A percentile compares a stretch with the other conserved stretches of the same genome.
Evolutionary conservation across 805 yeast genomes (phyloP).

Genomic region (Lipomyces anomalus): DNA sequence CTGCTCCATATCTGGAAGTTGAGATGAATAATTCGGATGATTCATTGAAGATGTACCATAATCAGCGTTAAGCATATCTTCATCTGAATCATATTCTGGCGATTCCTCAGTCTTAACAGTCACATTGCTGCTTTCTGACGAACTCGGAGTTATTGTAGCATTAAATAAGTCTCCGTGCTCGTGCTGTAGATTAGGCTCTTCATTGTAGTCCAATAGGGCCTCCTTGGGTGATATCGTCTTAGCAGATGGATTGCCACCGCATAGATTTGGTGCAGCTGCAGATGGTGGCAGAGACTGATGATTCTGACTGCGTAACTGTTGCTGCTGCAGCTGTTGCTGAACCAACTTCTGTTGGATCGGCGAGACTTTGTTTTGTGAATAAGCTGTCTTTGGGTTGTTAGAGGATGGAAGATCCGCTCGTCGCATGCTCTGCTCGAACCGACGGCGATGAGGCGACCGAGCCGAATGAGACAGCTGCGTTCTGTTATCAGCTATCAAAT

Average conservation of each 20-base stretch:
- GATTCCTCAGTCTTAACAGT: slow-evolving; percentile 3
- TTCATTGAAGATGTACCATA: slow-evolving; percentile 9
- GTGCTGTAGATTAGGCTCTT: background rate
- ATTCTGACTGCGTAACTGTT: slow-evolving; percentile 13
- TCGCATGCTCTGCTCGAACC: too few species aligned
- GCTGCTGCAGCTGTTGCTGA: slow-evolving; percentile 18
- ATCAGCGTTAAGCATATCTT: slow-evolving; percentile 5
- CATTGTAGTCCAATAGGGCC: slow-evolving; percentile 16
- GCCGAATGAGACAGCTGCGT: too few species aligned
- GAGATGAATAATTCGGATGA: too few species aligned
- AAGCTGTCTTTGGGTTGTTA: too few species aligned
- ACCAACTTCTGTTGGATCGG: background rate
- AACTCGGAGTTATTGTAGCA: slow-evolving; percentile 14
- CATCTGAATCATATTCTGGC: slow-evolving; percentile 11
- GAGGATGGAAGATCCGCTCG: too few species aligned
- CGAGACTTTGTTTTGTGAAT: too few species aligned
- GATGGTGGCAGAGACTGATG: slow-evolving; percentile 1
- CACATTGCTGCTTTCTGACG: slow-evolving; percentile 6
- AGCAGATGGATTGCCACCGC: background rate
- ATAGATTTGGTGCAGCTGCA: background rate
- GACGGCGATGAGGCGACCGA: too few species aligned
- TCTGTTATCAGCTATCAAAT: background rate
- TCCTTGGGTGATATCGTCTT: slow-evolving; percentile 23
- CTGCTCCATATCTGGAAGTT: too few species aligned
- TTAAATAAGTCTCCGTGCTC: background rate